Evolutionary conservation across 192 early-diverging fungal genomes (phyloP).

Genomic region (Backusella mclennaniae): DNA sequence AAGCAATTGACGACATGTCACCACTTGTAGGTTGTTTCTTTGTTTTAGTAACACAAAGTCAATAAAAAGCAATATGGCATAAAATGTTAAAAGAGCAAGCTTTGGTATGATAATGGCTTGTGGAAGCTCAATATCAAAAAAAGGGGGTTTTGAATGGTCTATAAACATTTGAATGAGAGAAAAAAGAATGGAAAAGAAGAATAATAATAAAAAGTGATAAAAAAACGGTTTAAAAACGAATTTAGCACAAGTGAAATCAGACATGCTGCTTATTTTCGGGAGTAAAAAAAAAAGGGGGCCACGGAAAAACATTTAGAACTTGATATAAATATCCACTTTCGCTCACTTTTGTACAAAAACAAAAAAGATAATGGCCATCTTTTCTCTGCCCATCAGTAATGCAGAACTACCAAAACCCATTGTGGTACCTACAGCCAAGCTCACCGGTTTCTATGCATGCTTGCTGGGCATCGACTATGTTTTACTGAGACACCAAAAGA

Average conservation of each 20-base stretch:
- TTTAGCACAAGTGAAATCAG: not conserved
- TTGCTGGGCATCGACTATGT: constrained; percentile 1
- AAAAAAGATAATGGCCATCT: not conserved
- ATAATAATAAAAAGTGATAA: not conserved
- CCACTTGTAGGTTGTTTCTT: not conserved
- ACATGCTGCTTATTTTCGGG: not conserved
- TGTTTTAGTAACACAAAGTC: constrained; percentile 5
- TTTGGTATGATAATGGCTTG: not conserved
- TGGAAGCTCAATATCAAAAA: not conserved
- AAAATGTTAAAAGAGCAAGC: not conserved
- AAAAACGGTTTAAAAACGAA: not conserved
- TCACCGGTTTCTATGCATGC: constrained; percentile 9
- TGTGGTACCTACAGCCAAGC: not conserved
- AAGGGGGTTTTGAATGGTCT: not conserved
- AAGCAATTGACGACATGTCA: not conserved
- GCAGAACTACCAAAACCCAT: not conserved
- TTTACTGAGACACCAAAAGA: not conserved
- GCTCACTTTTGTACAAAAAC: not conserved
- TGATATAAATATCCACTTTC: no score
- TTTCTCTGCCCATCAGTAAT: not conserved
- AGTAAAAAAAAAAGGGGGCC: not conserved
- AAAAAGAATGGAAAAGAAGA: not conserved
- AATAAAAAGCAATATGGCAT: not conserved
- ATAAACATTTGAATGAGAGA: not conserved
- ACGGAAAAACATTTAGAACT: not conserved